Evolutionary conservation across 2,329 filamentous ascomycete genomes (phyloP).

Genomic region (Fusarium hostae): DNA sequence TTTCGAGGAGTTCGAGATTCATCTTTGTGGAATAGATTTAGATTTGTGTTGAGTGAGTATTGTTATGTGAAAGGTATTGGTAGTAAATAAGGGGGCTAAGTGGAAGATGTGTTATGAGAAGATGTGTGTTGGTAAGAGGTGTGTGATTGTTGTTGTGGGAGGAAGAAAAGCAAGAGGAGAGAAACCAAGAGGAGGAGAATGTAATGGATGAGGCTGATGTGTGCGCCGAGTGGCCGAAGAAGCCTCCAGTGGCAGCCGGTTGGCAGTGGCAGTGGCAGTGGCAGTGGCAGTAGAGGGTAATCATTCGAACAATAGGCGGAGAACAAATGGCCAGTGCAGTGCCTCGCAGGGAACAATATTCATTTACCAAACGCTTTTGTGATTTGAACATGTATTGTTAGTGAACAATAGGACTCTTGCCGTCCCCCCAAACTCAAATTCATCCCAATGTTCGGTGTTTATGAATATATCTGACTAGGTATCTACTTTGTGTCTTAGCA

Average conservation of each 20-base stretch:
- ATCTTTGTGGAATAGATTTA: background rate
- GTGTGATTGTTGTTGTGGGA: background rate
- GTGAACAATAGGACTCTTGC: background rate
- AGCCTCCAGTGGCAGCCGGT: background rate
- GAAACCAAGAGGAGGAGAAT: background rate
- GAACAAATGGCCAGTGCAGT: background rate
- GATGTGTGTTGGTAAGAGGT: background rate
- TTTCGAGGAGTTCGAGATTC: conserved; percentile 7
- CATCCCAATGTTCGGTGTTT: background rate
- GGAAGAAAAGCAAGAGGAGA: background rate
- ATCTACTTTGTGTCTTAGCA: background rate
- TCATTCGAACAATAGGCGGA: background rate
- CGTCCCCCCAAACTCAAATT: background rate
- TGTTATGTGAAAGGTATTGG: background rate
- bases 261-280: background rate
- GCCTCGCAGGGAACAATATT: background rate
- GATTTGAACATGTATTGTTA: background rate
- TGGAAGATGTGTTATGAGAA: background rate
- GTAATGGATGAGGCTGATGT: background rate
- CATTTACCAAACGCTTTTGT: background rate
- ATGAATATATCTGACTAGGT: background rate
- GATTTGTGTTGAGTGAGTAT: background rate
- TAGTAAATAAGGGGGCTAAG: background rate
- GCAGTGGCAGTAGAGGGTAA: background rate
- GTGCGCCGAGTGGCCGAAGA: background rate